Evolutionary conservation across 805 yeast species (phyloP), one percentile per base, ranked within the genome.

Genomic region (Ogataea sp.): DNA sequence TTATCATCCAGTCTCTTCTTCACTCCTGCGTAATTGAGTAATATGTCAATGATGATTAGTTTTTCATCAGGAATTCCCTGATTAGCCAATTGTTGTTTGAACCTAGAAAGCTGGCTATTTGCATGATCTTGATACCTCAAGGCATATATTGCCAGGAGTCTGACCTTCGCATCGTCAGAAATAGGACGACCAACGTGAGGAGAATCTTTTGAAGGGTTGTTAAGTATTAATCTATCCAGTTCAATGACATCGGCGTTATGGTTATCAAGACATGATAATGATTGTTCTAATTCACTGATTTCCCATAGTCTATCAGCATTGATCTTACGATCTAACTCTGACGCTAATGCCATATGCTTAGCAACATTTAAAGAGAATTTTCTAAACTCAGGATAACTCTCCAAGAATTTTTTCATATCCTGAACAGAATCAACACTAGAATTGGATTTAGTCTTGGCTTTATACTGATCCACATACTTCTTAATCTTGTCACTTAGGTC

Each of bases 351-450:
- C 73, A 93, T 88, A 60, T 93, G 98, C 53, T 90, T 93, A 24
- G 94, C 75, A 10, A 93, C 87, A 56, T 89, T 90, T 26, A 86
- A 79, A 10, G 95, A 83, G 26, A 90, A 67, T 54, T 84, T 87
- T 48, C 87, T 81, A 58, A 85, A 89, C 56, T 93, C 98, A 1
- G 99, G 99, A 52, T 83, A 88, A 45, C 86, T 86, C 42, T 89
- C 96, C 41, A 93, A 78, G 52, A 90, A 85, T 50, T 79, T 78
- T 59, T 90, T 93, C 77, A 93, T 83, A 52, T 93, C 98, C 16
- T 84, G 78, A 34, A 93, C 77, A 28, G 93, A 80, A 46, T 79
- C 79, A 45, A 90, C 71, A 44, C 80, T 78, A 35, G 76, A 76
- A 38, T 79, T 76, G 17, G 81, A 73, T 50, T 88, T 83, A 1